Base-by-base conservation (phyloP, 2,329 filamentous ascomycete species). In the Thielaviopsis populi region DNA sequence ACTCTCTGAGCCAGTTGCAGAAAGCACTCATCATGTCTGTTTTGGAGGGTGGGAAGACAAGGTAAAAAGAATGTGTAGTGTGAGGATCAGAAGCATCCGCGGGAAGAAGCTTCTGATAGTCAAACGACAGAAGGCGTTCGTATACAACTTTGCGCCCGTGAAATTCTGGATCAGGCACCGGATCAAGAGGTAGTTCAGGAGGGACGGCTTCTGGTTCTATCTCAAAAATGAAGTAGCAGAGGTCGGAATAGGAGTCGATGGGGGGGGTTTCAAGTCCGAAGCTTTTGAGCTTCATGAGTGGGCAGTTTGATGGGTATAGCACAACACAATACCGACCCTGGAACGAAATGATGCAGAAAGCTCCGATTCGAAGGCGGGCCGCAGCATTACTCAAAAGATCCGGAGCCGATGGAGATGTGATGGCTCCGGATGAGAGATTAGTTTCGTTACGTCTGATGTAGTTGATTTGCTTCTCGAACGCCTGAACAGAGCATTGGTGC, bases 1-100 rank as follows among this genome's bases (percentile, higher is more conserved):
- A 74, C 3, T 68, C 68, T 5, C 71, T 72, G 10, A 83, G 68
- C 79, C 79, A 83, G 19, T 71, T 69, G 33, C 69, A 72, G 1
- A 82, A n/a, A 8, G 77, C 73, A 8, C 71, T 67, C 19, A 72
- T 72, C 43, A 75, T 73, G 11, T 71, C 63, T 7, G 67, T 64
- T 33, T 72, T 71, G 1, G 73, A 71, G 0, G 69, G 68, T 0
- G 81, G 79, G 60, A 83, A 83, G 1, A 77, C 71, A 1, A 84
- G 69, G 66, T 77, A 83, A 67, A 82, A 78, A 27, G 70, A 70
- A 59, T 73, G 71, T 2, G 71, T 68, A 30, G 67, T 69, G 7
- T 66, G 56, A 30, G 37, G 41, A 5, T 48, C 19, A 3, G 24
- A 42, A 62, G 30, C 15, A 56, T n/a, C 2, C 54, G 33, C 0